Percentiles rank a stretch among this genome's conserved stretches.
Evolutionary conservation across 2,329 filamentous ascomycete species (phyloP).

Genomic region (Emergomyces orientalis): DNA sequence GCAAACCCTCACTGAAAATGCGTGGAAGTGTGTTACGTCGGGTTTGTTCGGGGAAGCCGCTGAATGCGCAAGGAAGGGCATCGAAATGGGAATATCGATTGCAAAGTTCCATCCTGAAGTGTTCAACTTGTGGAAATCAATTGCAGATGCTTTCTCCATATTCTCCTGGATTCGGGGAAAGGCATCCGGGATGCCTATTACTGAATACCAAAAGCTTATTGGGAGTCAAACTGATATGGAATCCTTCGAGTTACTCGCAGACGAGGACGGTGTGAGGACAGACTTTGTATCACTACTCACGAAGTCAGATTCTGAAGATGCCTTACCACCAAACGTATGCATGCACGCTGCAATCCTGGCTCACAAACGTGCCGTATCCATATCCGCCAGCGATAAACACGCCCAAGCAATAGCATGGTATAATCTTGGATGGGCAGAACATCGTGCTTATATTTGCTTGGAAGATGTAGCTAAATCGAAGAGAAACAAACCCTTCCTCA

Average conservation of each 20-base stretch:
- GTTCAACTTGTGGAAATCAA: constrained; percentile 92
- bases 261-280: constrained; percentile 57
- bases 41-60: constrained; percentile 79
- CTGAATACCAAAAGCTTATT: constrained; percentile 50
- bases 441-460: constrained; percentile 64
- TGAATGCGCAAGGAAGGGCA: constrained; percentile 57
- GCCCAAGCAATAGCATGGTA: constrained; percentile 95
- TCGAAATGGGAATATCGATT: constrained; percentile 58
- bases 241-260: constrained; percentile 54
- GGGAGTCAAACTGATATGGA: constrained; percentile 40
- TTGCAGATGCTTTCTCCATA: constrained; percentile 78
- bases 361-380: constrained; percentile 74
- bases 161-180: constrained; percentile 71
- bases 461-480: constrained; percentile 46
- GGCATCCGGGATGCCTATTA: constrained; percentile 52
- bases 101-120: constrained; percentile 54
- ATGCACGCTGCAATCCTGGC: constrained; percentile 68
- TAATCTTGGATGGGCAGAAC: constrained; percentile 90
- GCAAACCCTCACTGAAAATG: constrained; percentile 77
- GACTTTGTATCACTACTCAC: constrained; percentile 29
- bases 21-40: constrained; percentile 65
- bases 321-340: constrained; percentile 42
- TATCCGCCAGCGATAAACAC: constrained; percentile 63
- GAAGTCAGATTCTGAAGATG: constrained; percentile 22
- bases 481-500: constrained; percentile 54